Conservation (phyloP, 2,329 filamentous ascomycete species). For the Paecilomyces dactylethromorphus region DNA sequence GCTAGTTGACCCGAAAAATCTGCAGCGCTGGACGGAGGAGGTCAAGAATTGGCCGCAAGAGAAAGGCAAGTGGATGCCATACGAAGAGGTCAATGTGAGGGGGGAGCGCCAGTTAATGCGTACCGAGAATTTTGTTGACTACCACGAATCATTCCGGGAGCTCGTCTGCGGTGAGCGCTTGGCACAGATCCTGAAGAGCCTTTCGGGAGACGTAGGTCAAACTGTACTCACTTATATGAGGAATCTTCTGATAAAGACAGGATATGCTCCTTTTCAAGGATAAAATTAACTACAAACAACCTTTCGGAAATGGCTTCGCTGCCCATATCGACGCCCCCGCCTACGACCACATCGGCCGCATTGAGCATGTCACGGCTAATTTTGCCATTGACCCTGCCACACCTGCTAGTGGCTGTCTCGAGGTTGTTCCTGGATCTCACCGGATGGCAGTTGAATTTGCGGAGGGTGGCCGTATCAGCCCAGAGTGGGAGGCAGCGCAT, state of each 20-base stretch:
- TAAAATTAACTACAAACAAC: conserved; percentile 32
- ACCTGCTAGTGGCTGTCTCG: conserved; percentile 24
- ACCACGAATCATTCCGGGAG: conserved; percentile 17
- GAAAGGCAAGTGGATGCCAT: conserved; percentile 28
- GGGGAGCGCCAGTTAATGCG: conserved; percentile 26
- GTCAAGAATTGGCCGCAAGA: conserved; percentile 20
- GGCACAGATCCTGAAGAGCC: conserved; percentile 18
- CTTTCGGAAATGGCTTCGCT: conserved; percentile 26
- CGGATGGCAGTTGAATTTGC: conserved; percentile 26
- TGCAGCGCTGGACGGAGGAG: conserved; percentile 20
- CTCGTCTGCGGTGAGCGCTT: conserved; percentile 20
- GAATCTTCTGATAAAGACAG: conserved; percentile 4
- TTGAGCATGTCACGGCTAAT: conserved; percentile 29
- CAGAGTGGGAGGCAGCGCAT: conserved; percentile 22
- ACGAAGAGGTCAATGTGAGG: conserved; percentile 24
- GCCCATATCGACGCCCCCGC: conserved; percentile 29
- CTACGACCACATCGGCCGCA: conserved; percentile 28
- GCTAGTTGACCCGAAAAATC: conserved; percentile 16
- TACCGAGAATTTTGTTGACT: conserved; percentile 28
- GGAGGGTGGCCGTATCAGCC: conserved; percentile 21
- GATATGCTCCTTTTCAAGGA: conserved; percentile 31
- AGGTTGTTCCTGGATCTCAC: conserved; percentile 28
- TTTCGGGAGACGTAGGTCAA: conserved; percentile 19
- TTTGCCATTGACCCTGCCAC: conserved; percentile 27
- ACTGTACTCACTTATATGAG: not conserved